Conservation (phyloP, 768 basidiomycete species). For the Amyloporia xantha region DNA sequence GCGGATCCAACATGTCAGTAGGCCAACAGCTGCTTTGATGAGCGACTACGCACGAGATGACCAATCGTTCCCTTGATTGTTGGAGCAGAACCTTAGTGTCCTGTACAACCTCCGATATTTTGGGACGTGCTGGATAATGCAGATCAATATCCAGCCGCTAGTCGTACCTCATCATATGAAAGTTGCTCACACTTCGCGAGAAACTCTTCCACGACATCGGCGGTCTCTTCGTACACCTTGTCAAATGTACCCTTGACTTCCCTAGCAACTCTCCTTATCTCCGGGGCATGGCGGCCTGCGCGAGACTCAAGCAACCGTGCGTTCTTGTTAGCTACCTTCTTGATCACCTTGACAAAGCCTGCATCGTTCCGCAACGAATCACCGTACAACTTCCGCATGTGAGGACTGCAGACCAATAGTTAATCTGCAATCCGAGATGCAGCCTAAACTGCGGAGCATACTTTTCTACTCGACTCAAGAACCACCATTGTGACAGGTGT, state of each 20-base stretch:
- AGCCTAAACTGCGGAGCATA: slow-evolving; percentile 33
- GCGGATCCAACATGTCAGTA: not conserved
- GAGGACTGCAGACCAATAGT: too few relatives aligned
- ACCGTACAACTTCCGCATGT: slow-evolving; percentile 96
- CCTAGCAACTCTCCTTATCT: slow-evolving; percentile 74
- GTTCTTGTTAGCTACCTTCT: slow-evolving; percentile 82
- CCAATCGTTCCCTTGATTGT: slow-evolving; percentile 83
- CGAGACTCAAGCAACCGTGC: slow-evolving; percentile 67
- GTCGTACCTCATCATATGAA: too few relatives aligned
- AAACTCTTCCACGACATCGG: slow-evolving; percentile 91
- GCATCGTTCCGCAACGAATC: slow-evolving; percentile 91
- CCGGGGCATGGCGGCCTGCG: slow-evolving; percentile 77
- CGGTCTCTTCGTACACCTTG: slow-evolving; percentile 92
- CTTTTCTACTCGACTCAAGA: slow-evolving; percentile 89
- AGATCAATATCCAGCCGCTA: too few relatives aligned
- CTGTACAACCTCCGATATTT: slow-evolving; percentile 81
- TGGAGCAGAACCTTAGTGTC: slow-evolving; percentile 89
- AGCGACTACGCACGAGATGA: slow-evolving; percentile 73
- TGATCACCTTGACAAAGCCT: slow-evolving; percentile 97
- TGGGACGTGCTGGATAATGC: slow-evolving; percentile 65
- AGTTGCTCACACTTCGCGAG: slow-evolving; percentile 82
- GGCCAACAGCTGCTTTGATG: not conserved
- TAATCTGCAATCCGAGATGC: not conserved
- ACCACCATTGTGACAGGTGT: slow-evolving; percentile 93
- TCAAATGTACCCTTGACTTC: slow-evolving; percentile 94